phyloP scores from a whole-genome alignment of 805 yeast genomes.

The Myxozyma udenii region DNA sequence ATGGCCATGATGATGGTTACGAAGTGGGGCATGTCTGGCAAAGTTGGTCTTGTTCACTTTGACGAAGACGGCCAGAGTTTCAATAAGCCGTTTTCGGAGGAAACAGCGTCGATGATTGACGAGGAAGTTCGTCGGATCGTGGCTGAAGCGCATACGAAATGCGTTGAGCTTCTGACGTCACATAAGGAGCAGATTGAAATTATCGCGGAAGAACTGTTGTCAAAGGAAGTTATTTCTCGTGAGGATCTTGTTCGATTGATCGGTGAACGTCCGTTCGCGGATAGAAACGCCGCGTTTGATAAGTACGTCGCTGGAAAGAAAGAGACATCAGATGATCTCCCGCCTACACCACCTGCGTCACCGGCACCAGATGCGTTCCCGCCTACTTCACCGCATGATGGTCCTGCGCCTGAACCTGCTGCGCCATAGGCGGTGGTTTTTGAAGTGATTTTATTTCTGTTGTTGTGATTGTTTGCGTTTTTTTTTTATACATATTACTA shows the following conservation, averaged over 20 bases:
- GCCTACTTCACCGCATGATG: neutral
- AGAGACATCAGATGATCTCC: constrained; percentile 3
- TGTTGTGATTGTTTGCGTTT: neutral
- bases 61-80: constrained; percentile 67
- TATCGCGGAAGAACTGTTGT: constrained; percentile 82
- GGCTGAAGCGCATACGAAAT: constrained; percentile 66
- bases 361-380: constrained; percentile 12
- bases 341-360: constrained; percentile 5
- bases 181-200: constrained; percentile 72
- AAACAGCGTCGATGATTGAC: constrained; percentile 78
- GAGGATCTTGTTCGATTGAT: constrained; percentile 87
- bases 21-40: constrained; percentile 83
- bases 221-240: constrained; percentile 86
- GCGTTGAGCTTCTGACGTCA: constrained; percentile 64
- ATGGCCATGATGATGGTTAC: constrained; percentile 94
- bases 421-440: too few relatives aligned
- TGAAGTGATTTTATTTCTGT: neutral
- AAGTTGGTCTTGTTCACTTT: constrained; percentile 78
- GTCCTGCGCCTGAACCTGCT: neutral
- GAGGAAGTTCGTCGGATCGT: constrained; percentile 77
- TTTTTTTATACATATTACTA: neutral
- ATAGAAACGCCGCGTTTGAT: constrained; percentile 85
- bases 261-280: constrained; percentile 91
- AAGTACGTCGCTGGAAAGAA: constrained; percentile 46
- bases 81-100: constrained; percentile 86